These are phyloP conservation scores for Aegilops speltoides DNA, from an alignment of 176 grass and related monocot genomes.

Conservation along the genomic window DNA sequence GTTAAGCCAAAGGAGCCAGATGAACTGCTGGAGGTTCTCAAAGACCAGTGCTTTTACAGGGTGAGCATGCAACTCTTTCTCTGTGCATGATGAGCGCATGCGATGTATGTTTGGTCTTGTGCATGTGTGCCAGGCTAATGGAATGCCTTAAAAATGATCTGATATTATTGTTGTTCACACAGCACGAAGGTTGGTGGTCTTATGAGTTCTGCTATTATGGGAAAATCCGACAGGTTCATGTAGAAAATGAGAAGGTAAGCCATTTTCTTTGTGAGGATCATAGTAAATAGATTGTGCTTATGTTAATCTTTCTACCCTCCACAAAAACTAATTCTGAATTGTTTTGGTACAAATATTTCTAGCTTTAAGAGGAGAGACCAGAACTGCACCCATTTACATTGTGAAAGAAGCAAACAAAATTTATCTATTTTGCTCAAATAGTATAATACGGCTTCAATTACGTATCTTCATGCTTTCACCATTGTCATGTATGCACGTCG, in stretches of 20 bases:
- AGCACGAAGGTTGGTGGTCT: slow-evolving; percentile 94
- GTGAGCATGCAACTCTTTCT: slow-evolving; percentile 41
- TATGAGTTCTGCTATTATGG: slow-evolving; percentile 93
- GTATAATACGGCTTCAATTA: not conserved
- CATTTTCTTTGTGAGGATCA: not conserved
- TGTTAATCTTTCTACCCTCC: slow-evolving; percentile 15
- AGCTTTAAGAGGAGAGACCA: slow-evolving; percentile 17
- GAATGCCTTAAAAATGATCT: not conserved
- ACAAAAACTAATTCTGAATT: not conserved
- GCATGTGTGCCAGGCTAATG: not conserved
- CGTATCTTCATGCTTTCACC: not conserved
- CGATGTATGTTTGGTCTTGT: not conserved
- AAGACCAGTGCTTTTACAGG: slow-evolving; percentile 86
- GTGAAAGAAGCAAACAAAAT: not conserved
- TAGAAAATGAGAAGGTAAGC: slow-evolving; percentile 68
- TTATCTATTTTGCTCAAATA: not conserved
- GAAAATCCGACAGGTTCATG: slow-evolving; percentile 73
- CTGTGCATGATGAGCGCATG: not conserved
- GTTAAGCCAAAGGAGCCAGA: slow-evolving; percentile 85
- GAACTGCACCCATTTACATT: slow-evolving; percentile 1
- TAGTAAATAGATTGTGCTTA: not conserved
- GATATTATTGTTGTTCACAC: slow-evolving; percentile 3
- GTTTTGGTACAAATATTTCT: not conserved
- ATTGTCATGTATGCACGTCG: not conserved
- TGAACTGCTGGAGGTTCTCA: slow-evolving; percentile 81